Conservation (phyloP, 306 rosid species). For the Fragaria vesca region DNA sequence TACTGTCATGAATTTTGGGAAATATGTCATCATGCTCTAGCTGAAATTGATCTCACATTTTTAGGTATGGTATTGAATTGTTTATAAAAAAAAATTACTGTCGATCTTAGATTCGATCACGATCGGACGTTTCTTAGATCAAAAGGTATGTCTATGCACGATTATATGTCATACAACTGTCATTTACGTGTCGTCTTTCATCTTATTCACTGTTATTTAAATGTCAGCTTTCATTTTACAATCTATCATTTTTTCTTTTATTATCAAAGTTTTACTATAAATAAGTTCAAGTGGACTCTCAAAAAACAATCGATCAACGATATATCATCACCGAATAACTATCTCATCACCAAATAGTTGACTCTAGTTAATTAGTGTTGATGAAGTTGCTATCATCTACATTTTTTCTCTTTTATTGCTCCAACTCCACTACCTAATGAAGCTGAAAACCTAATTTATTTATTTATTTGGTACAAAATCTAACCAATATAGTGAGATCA, state of each 20-base stretch:
- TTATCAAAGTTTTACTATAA: not conserved
- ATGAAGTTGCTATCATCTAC: not conserved
- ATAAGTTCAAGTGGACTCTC: too few relatives aligned
- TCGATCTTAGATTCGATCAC: not conserved
- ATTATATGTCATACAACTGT: not conserved
- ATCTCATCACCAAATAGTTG: not conserved
- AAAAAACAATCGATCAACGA: too few relatives aligned
- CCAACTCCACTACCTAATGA: not conserved
- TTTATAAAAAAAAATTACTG: too few relatives aligned
- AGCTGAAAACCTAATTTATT: not conserved
- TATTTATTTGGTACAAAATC: not conserved
- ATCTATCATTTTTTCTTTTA: not conserved
- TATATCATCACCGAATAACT: too few relatives aligned
- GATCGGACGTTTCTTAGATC: not conserved
- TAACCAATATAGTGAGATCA: not conserved
- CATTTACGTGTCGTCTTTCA: too few relatives aligned
- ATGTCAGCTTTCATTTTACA: too few relatives aligned
- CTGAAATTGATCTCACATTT: not conserved
- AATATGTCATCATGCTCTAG: not conserved
- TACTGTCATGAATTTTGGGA: not conserved
- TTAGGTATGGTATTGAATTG: too few relatives aligned
- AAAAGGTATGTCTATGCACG: too few relatives aligned
- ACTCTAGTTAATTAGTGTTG: not conserved
- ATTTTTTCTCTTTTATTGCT: not conserved
- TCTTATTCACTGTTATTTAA: too few relatives aligned